Base-by-base conservation (phyloP, 2,329 filamentous ascomycete species). In the Penicillium hesseltinei region DNA sequence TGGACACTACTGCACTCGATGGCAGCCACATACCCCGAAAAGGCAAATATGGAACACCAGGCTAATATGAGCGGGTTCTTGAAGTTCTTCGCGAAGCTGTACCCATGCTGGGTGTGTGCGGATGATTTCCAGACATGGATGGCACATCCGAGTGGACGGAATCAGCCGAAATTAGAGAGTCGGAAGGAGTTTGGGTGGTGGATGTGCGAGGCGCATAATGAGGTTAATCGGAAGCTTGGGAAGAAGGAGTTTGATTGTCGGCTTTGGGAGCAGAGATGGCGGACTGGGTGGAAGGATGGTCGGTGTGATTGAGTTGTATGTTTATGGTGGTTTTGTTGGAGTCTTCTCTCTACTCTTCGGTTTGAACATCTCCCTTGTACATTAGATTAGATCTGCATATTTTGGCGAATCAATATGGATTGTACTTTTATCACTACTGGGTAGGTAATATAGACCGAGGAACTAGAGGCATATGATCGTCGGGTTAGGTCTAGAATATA, bases 1-100 rank as follows among this genome's bases (percentile, higher is more conserved):
- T 99, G 94, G 94, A 97, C 92, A 0, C 83, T 99, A 21, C 85
- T 99, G 1, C 94, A 99, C 79, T 88, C 89, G 9, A 90, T 99
- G 63, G 90, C 93, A 15, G 94, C 92, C 0, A 85, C 85, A 15
- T 99, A 97, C 73, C 94, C 94, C 1, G 80, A 82, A 8, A 75
- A 72, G 8, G 91, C 94, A 0, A 84, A 87, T 0, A 73, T 80
- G 0, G 74, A 80, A 10, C 85, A 96, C 66, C 91, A 97, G 72
- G 78, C 79, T 31, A 89, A 97, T 66, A 88, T 95, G 66, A 81
- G 81, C 55, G 82, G 84, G 51, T 97, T 99, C 77, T 82, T 99
- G 66, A 78, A 80, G 25, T 81, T 92, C 2, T 96, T 99, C 73
- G 87, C 90, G 27, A 89, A 88, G 65, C 77, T 97, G 21, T 99